These are phyloP conservation scores for Solanum habrochaites DNA, from an alignment of 257 asterid species.

Conservation along the genomic window DNA sequence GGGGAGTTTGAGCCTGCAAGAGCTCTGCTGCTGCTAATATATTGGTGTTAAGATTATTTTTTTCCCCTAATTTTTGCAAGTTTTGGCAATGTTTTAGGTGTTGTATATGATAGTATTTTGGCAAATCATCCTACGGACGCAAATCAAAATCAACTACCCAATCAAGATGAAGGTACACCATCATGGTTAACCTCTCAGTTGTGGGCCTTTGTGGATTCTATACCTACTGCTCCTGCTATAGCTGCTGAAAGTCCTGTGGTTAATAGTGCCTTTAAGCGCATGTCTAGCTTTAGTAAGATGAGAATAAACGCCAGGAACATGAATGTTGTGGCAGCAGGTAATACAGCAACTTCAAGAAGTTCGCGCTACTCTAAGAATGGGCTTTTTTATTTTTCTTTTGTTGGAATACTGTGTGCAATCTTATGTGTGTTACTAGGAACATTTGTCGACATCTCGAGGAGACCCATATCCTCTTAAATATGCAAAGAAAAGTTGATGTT, in stretches of 20 bases:
- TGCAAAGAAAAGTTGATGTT: slow-evolving; percentile 10
- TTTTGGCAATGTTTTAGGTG: slow-evolving; percentile 64
- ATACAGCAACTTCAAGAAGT: slow-evolving; percentile 39
- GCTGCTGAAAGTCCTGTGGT: slow-evolving; percentile 83
- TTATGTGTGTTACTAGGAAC: slow-evolving; percentile 52
- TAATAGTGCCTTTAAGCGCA: slow-evolving; percentile 56
- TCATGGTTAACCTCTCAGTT: slow-evolving; percentile 73
- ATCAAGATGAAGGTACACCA: slow-evolving; percentile 45
- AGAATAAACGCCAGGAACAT: slow-evolving; percentile 33
- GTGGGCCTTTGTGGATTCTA: slow-evolving; percentile 92
- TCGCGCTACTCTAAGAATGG: slow-evolving; percentile 31
- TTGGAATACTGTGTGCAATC: slow-evolving; percentile 67
- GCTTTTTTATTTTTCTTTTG: slow-evolving; percentile 39
- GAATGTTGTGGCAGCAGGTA: slow-evolving; percentile 51
- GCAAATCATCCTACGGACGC: slow-evolving; percentile 36
- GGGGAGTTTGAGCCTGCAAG: slow-evolving; percentile 93
- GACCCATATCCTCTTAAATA: slow-evolving; percentile 5
- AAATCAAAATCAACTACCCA: slow-evolving; percentile 27
- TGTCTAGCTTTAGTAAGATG: slow-evolving; percentile 83
- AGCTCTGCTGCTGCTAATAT: slow-evolving; percentile 46
- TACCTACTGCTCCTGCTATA: slow-evolving; percentile 94
- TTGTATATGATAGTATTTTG: slow-evolving; percentile 30
- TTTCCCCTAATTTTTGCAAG: slow-evolving; percentile 30
- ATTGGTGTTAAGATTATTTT: slow-evolving; percentile 2
- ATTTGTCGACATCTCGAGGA: slow-evolving; percentile 5